Conservation (phyloP, 768 basidiomycete species). For the Holtermanniella nyarrowii region DNA sequence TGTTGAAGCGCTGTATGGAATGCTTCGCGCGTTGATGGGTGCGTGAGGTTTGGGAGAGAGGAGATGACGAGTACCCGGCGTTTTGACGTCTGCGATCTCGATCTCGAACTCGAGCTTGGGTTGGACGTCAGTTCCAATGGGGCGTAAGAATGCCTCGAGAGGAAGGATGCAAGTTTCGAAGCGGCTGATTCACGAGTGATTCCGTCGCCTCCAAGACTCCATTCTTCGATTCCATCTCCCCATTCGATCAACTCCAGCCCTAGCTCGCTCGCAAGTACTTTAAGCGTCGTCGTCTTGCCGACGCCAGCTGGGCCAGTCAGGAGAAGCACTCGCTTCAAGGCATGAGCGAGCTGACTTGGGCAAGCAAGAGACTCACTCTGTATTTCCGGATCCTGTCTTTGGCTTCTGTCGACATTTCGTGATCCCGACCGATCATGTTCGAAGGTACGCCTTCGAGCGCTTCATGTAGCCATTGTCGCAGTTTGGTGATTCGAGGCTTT, state of each 20-base stretch:
- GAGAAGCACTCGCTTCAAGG: constrained; percentile 61
- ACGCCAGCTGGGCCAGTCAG: constrained; percentile 82
- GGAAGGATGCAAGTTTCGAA: constrained; percentile 64
- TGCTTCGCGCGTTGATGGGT: constrained; percentile 54
- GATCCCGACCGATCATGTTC: neutral
- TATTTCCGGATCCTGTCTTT: constrained; percentile 36
- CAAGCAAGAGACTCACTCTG: constrained; percentile 15
- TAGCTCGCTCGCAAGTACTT: constrained; percentile 62
- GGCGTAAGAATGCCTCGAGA: constrained; percentile 47
- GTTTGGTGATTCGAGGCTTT: constrained; percentile 26
- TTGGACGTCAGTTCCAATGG: constrained; percentile 42
- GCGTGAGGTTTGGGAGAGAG: constrained; percentile 82
- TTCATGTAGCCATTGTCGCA: constrained; percentile 37
- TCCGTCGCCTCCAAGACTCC: constrained; percentile 31
- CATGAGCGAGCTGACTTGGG: neutral
- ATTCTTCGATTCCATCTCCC: constrained; percentile 58
- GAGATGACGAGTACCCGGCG: constrained; percentile 69
- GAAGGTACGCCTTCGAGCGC: constrained; percentile 25
- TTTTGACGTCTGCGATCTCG: constrained; percentile 5
- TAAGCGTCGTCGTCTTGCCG: constrained; percentile 78
- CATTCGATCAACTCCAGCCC: constrained; percentile 77
- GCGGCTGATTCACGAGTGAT: constrained; percentile 38
- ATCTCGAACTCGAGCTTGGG: constrained; percentile 8
- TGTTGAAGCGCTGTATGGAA: constrained; percentile 63
- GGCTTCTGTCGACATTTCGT: constrained; percentile 4